phyloP scores from a whole-genome alignment of 768 basidiomycete genomes.

The Daedalea quercina region DNA sequence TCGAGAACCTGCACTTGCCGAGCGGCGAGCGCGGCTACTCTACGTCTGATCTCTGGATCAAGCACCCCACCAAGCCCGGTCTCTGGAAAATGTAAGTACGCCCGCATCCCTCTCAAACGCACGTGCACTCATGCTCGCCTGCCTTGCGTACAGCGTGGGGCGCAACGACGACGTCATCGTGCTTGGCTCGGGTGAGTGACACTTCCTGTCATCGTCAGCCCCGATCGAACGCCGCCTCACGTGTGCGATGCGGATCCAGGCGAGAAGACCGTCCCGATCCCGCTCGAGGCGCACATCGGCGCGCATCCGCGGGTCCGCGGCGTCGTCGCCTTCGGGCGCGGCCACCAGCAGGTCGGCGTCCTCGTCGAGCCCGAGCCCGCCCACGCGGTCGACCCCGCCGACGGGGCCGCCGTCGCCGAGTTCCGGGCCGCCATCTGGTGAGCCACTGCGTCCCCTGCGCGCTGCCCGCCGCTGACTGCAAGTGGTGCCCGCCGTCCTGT shows the following conservation, averaged over 20 bases:
- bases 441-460: background rate
- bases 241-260: slow-evolving; percentile 11
- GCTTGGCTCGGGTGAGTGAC: slow-evolving; percentile 7
- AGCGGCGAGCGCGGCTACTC: slow-evolving; percentile 12
- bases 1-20: background rate
- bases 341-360: slow-evolving; percentile 29
- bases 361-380: slow-evolving; percentile 28
- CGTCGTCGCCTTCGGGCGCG: slow-evolving; percentile 34
- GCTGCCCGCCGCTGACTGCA: no score
- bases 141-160: slow-evolving; percentile 20
- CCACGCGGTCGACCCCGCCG: slow-evolving; percentile 22
- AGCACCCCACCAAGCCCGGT: slow-evolving; percentile 12
- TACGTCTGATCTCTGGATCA: slow-evolving; percentile 12
- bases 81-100: slow-evolving; percentile 22
- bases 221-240: background rate
- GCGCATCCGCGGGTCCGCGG: slow-evolving; percentile 24
- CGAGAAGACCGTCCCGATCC: slow-evolving; percentile 24
- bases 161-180: slow-evolving; percentile 40
- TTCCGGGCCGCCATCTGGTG: slow-evolving; percentile 32
- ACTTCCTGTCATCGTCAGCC: background rate
- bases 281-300: slow-evolving; percentile 21
- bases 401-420: slow-evolving; percentile 17
- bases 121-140: slow-evolving; percentile 16
- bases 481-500: background rate
- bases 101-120: slow-evolving; percentile 5